phyloP scores from a whole-genome alignment of 2,329 filamentous ascomycete genomes.

The Penicillium corylophilum region DNA sequence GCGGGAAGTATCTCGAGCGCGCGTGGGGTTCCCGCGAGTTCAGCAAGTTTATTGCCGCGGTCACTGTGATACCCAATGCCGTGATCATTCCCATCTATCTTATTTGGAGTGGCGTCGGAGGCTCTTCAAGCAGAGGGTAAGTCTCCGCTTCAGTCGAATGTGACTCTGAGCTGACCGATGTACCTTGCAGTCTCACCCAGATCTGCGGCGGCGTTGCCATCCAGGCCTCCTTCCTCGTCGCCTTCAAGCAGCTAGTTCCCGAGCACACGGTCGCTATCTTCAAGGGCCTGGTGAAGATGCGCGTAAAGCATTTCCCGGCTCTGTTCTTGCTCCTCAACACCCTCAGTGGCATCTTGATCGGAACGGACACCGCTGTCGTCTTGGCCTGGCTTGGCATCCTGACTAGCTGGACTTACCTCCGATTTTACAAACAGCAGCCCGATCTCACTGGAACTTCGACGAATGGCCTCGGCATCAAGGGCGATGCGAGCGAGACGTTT shows the following conservation, averaged over 20 bases:
- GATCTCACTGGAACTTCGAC: constrained; percentile 56
- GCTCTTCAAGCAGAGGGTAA: constrained; percentile 40
- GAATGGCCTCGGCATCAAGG: constrained; percentile 62
- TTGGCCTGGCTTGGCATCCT: constrained; percentile 79
- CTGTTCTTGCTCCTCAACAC: constrained; percentile 72
- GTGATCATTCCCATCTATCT: constrained; percentile 72
- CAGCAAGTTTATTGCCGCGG: constrained; percentile 80
- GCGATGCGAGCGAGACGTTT: constrained; percentile 94
- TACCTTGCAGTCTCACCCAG: constrained; percentile 64
- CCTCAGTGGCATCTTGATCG: constrained; percentile 62
- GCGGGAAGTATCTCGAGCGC: constrained; percentile 90
- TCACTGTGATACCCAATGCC: constrained; percentile 76
- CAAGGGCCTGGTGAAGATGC: constrained; percentile 81
- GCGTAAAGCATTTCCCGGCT: constrained; percentile 77
- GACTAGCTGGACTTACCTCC: constrained; percentile 90
- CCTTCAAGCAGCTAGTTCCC: constrained; percentile 95
- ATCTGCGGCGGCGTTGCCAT: constrained; percentile 86
- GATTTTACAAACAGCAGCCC: constrained; percentile 78
- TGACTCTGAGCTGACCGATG: constrained; percentile 21
- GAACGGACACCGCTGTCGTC: constrained; percentile 74
- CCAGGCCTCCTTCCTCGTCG: constrained; percentile 90
- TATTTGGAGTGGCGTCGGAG: constrained; percentile 66
- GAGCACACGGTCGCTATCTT: constrained; percentile 96
- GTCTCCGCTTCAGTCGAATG: constrained; percentile 9
- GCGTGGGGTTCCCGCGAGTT: constrained; percentile 93